phyloP scores from a whole-genome alignment of 352 stramenopile species.

The Phytophthora sp. region DNA sequence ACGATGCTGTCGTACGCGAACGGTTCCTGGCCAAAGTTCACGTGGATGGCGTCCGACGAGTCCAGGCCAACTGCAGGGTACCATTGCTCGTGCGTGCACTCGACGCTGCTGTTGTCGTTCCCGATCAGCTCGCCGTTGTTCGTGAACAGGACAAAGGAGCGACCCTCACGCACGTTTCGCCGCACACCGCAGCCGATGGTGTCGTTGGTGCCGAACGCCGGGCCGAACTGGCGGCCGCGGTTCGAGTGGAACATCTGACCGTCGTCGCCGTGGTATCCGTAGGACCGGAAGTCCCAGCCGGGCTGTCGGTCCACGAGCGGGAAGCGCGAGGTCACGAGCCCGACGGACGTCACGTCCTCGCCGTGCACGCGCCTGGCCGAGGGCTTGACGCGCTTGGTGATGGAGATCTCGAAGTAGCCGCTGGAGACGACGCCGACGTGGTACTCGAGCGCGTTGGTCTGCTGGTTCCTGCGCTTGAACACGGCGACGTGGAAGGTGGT shows the following conservation, averaged over 20 bases:
- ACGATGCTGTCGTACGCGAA: conserved; percentile 40
- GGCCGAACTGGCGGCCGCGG: conserved; percentile 34
- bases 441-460: conserved; percentile 30
- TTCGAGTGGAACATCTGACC: conserved; percentile 66
- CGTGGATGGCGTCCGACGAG: conserved; percentile 34
- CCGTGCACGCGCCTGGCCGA: conserved; percentile 34
- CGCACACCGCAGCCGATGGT: conserved; percentile 40
- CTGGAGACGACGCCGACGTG: conserved; percentile 37
- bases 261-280: conserved; percentile 83
- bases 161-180: conserved; percentile 20
- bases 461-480: conserved; percentile 35
- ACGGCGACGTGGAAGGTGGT: conserved; percentile 40
- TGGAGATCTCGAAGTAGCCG: conserved; percentile 44
- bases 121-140: conserved; percentile 32
- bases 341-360: conserved; percentile 60
- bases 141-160: conserved; percentile 42
- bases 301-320: conserved; percentile 65
- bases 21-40: conserved; percentile 44
- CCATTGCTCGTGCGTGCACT: conserved; percentile 42
- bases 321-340: conserved; percentile 58
- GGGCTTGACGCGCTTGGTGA: conserved; percentile 34
- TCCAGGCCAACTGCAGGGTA: conserved; percentile 37
- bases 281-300: conserved; percentile 68
- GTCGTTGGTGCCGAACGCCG: conserved; percentile 31
- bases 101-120: conserved; percentile 14